These are phyloP conservation scores for Fraxinus ornus DNA, from an alignment of 305 asterid genomes.

Conservation along the genomic window DNA sequence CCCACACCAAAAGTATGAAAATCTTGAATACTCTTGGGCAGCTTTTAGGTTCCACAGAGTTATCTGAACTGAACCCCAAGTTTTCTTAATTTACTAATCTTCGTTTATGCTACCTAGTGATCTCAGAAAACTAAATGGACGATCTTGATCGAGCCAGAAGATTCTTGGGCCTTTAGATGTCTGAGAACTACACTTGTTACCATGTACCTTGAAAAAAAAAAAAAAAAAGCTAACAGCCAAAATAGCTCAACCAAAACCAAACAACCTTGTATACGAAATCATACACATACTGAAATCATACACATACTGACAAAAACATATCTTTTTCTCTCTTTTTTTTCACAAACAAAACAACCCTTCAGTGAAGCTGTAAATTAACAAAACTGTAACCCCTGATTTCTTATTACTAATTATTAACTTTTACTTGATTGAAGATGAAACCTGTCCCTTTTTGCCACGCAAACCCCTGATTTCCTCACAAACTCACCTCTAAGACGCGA, in stretches of 20 bases:
- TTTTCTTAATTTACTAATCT: not conserved
- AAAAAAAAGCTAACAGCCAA: slow-evolving; percentile 57
- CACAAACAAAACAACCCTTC: slow-evolving; percentile 20
- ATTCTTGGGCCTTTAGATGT: slow-evolving; percentile 19
- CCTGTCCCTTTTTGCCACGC: not conserved
- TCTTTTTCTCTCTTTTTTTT: slow-evolving; percentile 15
- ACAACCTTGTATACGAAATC: slow-evolving; percentile 29
- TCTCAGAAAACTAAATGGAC: slow-evolving; percentile 24
- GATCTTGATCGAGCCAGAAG: slow-evolving; percentile 28
- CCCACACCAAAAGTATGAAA: not conserved
- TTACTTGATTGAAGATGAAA: not conserved
- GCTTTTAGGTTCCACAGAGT: slow-evolving; percentile 11
- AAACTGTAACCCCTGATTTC: slow-evolving; percentile 13
- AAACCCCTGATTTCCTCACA: not conserved
- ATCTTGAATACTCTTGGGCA: not conserved
- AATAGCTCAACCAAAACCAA: slow-evolving; percentile 57
- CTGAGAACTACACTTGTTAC: slow-evolving; percentile 20
- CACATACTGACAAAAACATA: slow-evolving; percentile 27
- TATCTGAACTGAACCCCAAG: slow-evolving; percentile 14
- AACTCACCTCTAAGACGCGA: not conserved
- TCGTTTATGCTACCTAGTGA: slow-evolving; percentile 6
- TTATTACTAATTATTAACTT: not conserved
- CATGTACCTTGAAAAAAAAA: slow-evolving; percentile 34
- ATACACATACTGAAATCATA: slow-evolving; percentile 16
- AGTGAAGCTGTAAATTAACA: slow-evolving; percentile 25